Base-by-base conservation (phyloP, 148 eudicot genomes). In the Tetragonia tetragonoides region DNA sequence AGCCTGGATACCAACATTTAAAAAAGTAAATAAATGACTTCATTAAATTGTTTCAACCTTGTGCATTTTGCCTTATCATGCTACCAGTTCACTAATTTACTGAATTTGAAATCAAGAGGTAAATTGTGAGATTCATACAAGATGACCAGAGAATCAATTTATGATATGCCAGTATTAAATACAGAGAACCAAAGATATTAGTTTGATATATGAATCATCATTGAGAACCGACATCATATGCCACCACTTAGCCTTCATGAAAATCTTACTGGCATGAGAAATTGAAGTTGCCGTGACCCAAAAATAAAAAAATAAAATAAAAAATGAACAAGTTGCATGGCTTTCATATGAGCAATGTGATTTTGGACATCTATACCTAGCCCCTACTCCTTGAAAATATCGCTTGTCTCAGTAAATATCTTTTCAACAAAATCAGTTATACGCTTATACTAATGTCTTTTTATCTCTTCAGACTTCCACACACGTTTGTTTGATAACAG, bases 401-500 rank as follows among this genome's bases (percentile, higher is more conserved):
- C 9, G 6, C 10, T 62, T 10, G 28, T 24, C 23, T 70, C 66
- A n/a, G 44, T 80, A 38, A 11, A 39, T 56, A 49, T 70, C 9
- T 53, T 18, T 69, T 62, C 15, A 39, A 69, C 28, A 70, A 65
- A 10, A 68, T 54, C 47, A 20, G 20, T 62, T 73, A 37, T 75
- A 46, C 47, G 20, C 18, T 62, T 73, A 37, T 75, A 65, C 82
- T 86, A 75, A 85, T 56, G 17, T 62, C 18, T 67, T 53, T 75
- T 65, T 83, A 6, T 83, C 39, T 77, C 40, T 80, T 78, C 93
- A 95, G 99, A 95, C 99, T 63, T 79, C 94, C 24, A 91, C 97
- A 61, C 99, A 95, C 10, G 93, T 95, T 85, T 93, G 97, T 86
- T 84, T 95, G 87, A 93, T 95, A 79, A 95, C 99, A 7, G 99